phyloP scores from a whole-genome alignment of 2,329 filamentous ascomycete genomes.

The Calonectria henricotiae region DNA sequence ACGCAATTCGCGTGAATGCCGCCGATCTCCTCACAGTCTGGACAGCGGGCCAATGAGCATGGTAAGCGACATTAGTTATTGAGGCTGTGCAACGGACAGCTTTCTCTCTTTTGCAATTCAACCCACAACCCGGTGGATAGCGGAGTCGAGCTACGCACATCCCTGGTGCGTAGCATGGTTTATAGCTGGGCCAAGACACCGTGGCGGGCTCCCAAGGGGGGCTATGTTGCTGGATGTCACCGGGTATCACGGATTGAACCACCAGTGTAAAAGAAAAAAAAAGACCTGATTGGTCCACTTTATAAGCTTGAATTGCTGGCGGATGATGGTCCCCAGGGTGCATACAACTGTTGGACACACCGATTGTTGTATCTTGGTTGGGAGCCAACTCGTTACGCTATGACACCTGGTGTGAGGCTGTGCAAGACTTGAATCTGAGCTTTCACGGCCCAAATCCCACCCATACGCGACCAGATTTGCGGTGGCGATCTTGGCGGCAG shows the following conservation, averaged over 20 bases:
- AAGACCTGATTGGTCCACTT: conserved; percentile 6
- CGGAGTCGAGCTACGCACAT: background rate
- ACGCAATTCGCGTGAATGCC: background rate
- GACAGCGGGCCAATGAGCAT: conserved; percentile 1
- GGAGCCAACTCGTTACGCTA: background rate
- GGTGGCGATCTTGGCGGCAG: conserved; percentile 2
- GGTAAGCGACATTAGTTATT: conserved; percentile 14
- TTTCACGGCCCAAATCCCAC: background rate
- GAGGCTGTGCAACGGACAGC: conserved; percentile 20
- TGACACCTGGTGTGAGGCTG: conserved; percentile 16
- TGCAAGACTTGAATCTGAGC: background rate
- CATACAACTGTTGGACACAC: background rate
- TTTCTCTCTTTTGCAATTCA: conserved; percentile 18
- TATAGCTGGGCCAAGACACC: background rate
- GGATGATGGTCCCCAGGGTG: conserved; percentile 18
- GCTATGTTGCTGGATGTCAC: conserved; percentile 14
- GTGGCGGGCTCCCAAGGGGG: background rate
- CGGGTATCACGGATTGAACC: conserved; percentile 10
- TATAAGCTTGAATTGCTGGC: conserved; percentile 22
- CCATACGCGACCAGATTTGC: conserved; percentile 1
- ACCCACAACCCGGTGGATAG: background rate
- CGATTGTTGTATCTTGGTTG: background rate
- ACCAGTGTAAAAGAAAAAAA: background rate
- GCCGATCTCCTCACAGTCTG: conserved; percentile 3
- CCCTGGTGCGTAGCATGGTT: background rate